These are phyloP conservation scores for Pseudogymnoascus sp. DNA, from an alignment of 2,329 filamentous ascomycete species.

Conservation along the genomic window DNA sequence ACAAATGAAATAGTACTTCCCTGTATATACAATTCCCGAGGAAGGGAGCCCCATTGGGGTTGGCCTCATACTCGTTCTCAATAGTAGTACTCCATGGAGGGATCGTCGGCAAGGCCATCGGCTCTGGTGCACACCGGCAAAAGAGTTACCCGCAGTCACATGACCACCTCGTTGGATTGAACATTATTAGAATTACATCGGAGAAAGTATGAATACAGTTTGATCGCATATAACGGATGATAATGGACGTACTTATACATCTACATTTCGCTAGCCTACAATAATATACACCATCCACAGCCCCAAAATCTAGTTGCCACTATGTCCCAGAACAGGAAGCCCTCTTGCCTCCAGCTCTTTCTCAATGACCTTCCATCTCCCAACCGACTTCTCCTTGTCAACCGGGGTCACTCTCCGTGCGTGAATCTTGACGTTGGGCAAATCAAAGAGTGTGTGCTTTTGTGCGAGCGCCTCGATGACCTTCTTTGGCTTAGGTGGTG, in stretches of 20 bases:
- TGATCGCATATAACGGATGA: constrained; percentile 1
- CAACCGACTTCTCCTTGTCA: constrained; percentile 62
- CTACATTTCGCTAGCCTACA: constrained; percentile 8
- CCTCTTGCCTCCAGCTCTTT: constrained; percentile 56
- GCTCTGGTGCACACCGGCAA: neutral
- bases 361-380: constrained; percentile 73
- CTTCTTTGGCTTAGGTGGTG: constrained; percentile 49
- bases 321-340: constrained; percentile 47
- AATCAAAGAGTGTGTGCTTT: constrained; percentile 37
- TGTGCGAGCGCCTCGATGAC: constrained; percentile 50
- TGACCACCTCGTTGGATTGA: neutral
- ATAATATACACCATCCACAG: constrained; percentile 1
- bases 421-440: constrained; percentile 65
- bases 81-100: neutral
- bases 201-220: neutral
- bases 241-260: constrained; percentile 1
- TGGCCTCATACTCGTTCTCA: neutral
- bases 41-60: neutral
- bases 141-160: constrained; percentile 3
- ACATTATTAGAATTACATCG: neutral
- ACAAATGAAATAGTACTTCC: constrained; percentile 1
- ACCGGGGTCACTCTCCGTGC: constrained; percentile 57
- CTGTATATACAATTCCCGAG: constrained; percentile 5
- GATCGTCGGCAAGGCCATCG: neutral
- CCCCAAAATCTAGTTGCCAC: neutral